phyloP scores from a whole-genome alignment of 768 basidiomycete species.

The Leccinum uliginosum region DNA sequence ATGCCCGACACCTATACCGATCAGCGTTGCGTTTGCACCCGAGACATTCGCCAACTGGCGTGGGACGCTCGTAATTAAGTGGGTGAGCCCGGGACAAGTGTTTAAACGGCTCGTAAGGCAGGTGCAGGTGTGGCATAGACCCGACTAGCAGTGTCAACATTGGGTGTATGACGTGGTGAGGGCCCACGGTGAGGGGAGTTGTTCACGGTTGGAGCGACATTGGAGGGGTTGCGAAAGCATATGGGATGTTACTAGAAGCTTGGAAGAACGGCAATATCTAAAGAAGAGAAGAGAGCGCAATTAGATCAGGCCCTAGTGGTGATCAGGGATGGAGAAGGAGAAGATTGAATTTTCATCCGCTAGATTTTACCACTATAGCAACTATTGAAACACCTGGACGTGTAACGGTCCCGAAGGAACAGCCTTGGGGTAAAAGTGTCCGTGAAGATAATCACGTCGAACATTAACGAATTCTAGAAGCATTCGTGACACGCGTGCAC shows the following conservation, averaged over 20 bases:
- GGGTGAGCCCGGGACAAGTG: conserved; percentile 12
- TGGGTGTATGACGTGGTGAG: conserved; percentile 25
- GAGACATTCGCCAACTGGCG: conserved; percentile 20
- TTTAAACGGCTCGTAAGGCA: conserved; percentile 15
- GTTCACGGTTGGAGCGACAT: conserved; percentile 9
- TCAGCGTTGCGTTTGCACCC: conserved; percentile 5
- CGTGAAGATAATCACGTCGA: conserved; percentile 11
- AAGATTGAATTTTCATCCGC: background rate
- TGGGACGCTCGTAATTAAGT: conserved; percentile 23
- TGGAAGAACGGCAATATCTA: conserved; percentile 29
- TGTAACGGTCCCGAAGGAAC: background rate
- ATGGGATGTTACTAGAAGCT: conserved; percentile 27
- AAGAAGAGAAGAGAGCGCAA: background rate
- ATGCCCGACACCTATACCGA: conserved; percentile 22
- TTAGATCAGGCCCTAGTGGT: background rate
- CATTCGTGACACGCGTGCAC: background rate
- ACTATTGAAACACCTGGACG: conserved; percentile 17
- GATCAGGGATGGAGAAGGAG: background rate
- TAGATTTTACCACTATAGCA: conserved; percentile 15
- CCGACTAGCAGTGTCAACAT: conserved; percentile 25
- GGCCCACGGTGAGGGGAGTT: conserved; percentile 8
- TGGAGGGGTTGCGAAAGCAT: conserved; percentile 17
- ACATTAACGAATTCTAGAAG: conserved; percentile 1
- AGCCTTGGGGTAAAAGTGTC: background rate
- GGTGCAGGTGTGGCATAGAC: conserved; percentile 12